Conservation (phyloP, 192 early-diverging fungal genomes). For the Diversispora epigaea region DNA sequence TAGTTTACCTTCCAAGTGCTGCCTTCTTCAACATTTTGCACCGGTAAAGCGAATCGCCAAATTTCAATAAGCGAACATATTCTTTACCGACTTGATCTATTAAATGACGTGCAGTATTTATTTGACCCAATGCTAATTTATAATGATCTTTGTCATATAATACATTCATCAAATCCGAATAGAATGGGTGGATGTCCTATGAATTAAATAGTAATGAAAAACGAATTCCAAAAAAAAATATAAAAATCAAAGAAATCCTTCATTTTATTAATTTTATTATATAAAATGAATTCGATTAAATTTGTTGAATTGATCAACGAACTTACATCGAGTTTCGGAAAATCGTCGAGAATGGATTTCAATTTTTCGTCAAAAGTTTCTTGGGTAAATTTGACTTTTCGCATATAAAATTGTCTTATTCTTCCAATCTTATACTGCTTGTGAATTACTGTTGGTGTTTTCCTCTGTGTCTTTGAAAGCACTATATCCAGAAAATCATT, state of each 20-base stretch:
- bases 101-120: constrained; percentile 96
- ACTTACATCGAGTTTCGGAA: constrained; percentile 94
- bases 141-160: constrained; percentile 99
- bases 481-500: constrained; percentile 97
- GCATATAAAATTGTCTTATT: constrained; percentile 98
- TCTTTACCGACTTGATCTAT: constrained; percentile 98
- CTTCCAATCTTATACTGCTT: constrained; percentile 96
- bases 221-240: too few species aligned
- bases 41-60: constrained; percentile 98
- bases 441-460: constrained; percentile 94
- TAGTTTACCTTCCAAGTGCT: constrained; percentile 75
- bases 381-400: constrained; percentile 99
- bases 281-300: background rate
- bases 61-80: constrained; percentile 95
- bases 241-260: background rate
- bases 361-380: constrained; percentile 96
- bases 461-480: constrained; percentile 97
- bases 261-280: background rate
- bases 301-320: background rate
- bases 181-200: constrained; percentile 99
- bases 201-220: background rate
- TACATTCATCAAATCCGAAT: constrained; percentile 99
- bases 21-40: constrained; percentile 99
- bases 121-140: constrained; percentile 97
- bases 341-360: constrained; percentile 88